A percentile compares a stretch with the other conserved stretches of the same genome.
These are phyloP conservation scores for Monilinia vaccinii-corymbosi DNA, from an alignment of 2,329 filamentous ascomycete genomes.

Conservation along the genomic window DNA sequence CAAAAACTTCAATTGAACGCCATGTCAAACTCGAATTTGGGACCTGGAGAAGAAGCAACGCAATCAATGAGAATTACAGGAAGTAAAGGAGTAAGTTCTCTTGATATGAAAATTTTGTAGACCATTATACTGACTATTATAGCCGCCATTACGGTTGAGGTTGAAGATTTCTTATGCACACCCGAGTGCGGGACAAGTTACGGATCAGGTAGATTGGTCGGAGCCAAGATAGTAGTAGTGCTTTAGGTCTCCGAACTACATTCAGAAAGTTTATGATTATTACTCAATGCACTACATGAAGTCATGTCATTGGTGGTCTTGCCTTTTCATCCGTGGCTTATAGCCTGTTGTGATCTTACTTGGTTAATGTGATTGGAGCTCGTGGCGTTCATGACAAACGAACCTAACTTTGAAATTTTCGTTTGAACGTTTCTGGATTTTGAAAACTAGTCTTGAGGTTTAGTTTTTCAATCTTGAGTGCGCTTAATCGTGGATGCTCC, in stretches of 20 bases:
- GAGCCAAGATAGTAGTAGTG: conserved; percentile 47
- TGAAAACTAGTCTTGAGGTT: not conserved
- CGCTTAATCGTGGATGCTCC: not conserved
- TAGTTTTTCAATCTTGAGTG: not conserved
- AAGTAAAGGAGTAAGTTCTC: conserved; percentile 72
- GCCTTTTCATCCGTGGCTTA: not conserved
- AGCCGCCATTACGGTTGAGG: conserved; percentile 75
- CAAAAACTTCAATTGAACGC: conserved; percentile 89
- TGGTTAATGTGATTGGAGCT: not conserved
- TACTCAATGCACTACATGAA: not conserved
- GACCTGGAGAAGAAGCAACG: conserved; percentile 70
- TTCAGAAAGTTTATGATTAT: conserved; percentile 1
- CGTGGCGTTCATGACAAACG: not conserved
- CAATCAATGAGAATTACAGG: conserved; percentile 84
- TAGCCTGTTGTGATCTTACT: not conserved
- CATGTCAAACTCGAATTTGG: conserved; percentile 73
- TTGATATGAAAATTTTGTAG: conserved; percentile 1
- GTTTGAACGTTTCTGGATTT: not conserved
- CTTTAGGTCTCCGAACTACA: not conserved
- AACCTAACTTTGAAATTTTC: not conserved
- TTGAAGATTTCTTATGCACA: conserved; percentile 76
- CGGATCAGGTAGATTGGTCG: conserved; percentile 95
- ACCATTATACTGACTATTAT: conserved; percentile 15
- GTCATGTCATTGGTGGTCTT: not conserved
- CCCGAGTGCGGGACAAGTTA: conserved; percentile 59